Evolutionary conservation across 2,329 filamentous ascomycete genomes (phyloP), one percentile per base, ranked within the genome.

Genomic region (Claviceps digitariae): DNA sequence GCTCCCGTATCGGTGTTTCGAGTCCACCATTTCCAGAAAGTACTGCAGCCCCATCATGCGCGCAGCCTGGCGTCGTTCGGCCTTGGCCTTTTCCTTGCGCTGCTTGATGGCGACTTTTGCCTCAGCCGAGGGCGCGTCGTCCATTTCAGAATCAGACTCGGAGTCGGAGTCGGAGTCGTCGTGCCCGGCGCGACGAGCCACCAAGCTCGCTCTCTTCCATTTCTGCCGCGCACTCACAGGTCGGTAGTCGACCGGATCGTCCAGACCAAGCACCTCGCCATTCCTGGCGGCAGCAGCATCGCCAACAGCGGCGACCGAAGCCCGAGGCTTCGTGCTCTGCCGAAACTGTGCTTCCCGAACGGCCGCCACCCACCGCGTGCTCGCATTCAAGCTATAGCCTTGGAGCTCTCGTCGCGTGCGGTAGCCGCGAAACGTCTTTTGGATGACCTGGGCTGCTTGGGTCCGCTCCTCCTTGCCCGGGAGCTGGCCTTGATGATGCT

Each of bases 21-120:
- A 71, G 64, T 93, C 87, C 8, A 91, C 83, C 85, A 95, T 90
- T 62, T 95, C 79, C 13, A 82, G 73, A 57, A 93, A 95, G 64
- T 95, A 95, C 62, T 87, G 84, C 38, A 94, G 66, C 20, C 88
- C 87, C 86, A 95, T 91, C 66, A 81, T 84, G 65, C 84, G 87
- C 1, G 87, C 83, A 5, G 79, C 80, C 59, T 82, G 79, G 55
- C 81, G 80, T 38, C 83, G 74, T 60, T 78, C 74, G 0, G 70
- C 69, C 63, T 78, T 80, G 54, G 75, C 69, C 59, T 79, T 71
- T 9, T 73, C 64, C 53, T 72, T 71, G 48, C 67, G 65, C 52
- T 68, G 69, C 48, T 64, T 69, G 12, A 62, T 63, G 13, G 65
- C 66, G 8, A 69, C 68, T 67, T 55, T 74, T 63, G 57, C 73